Evolutionary conservation across 2,329 filamentous ascomycete genomes (phyloP), one percentile per base, ranked within the genome.

Genomic region (Colletotrichum sp.): DNA sequence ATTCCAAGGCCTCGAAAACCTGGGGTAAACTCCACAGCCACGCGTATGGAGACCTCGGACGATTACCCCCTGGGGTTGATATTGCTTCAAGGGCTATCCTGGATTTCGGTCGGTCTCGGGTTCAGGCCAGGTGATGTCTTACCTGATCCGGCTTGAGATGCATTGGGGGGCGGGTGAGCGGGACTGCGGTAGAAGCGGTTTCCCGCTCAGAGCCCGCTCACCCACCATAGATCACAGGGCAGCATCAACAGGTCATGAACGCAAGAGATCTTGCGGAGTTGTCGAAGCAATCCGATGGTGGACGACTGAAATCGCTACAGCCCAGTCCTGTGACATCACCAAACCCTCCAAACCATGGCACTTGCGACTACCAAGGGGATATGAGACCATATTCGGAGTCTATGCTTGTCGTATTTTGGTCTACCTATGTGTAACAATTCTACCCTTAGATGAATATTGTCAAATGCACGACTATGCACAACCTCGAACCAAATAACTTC

Each of bases 351-450:
- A n/a, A n/a, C 3, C 39, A n/a, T 12, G 3, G 39, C 39, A 3
- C 3, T 12, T 6, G 0, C 18, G 9, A 44, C 39, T 44, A 44
- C 39, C 39, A 44, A 12, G 39, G 6, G 9, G 18, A 44, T 3
- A 44, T 12, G 9, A 6, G 6, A 5, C 5, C 18, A 12, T n/a
- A 6, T n/a, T 44, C 5, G 0, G 9, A n/a, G 9, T 6, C 39
- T 44, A n/a, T 12, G 9, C 5, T 6, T 44, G 39, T 44, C 18
- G 9, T 44, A n/a, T n/a, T 44, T 5, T 44, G 5, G 39, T 44
- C 2, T 10, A 24, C 24, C 24, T 26, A 44, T 12, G 5, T 44
- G 18, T 5, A n/a, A 44, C 0, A 44, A 10, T 12, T 12, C 5
- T n/a, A 6, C 0, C 18, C 18, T n/a, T 44, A 44, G 39, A 6